Conservation (phyloP, 1,284 basidiomycete genomes). For the Earliella scabrosa region DNA sequence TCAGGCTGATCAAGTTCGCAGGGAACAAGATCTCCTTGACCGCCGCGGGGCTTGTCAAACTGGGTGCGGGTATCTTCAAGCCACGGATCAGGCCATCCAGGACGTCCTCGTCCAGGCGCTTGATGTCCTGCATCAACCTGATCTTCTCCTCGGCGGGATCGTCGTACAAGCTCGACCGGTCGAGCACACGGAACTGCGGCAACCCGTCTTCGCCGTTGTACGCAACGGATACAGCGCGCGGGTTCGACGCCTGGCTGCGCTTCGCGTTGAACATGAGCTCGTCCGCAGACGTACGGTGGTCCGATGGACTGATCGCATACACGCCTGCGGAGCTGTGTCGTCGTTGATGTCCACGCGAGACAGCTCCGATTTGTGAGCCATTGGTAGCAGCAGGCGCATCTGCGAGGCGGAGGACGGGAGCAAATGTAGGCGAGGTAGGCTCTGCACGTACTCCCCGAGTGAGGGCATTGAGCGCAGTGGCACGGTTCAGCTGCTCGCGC, state of each 20-base stretch:
- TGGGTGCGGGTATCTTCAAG: constrained; percentile 93
- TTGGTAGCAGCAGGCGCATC: constrained; percentile 36
- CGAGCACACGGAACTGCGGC: constrained; percentile 67
- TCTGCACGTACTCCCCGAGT: constrained; percentile 73
- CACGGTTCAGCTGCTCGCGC: constrained; percentile 94
- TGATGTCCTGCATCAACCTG: constrained; percentile 89
- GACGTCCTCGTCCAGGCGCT: constrained; percentile 93
- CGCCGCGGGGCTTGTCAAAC: constrained; percentile 87
- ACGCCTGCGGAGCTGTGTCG: constrained; percentile 87
- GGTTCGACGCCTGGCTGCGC: constrained; percentile 75
- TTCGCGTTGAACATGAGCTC: constrained; percentile 82
- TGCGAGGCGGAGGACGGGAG: constrained; percentile 65
- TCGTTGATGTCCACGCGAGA: constrained; percentile 67
- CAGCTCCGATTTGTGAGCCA: constrained; percentile 27
- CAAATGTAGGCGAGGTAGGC: constrained; percentile 84
- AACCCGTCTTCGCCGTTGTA: constrained; percentile 80
- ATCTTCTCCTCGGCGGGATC: constrained; percentile 96
- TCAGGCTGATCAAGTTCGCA: constrained; percentile 96
- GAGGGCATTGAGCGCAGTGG: constrained; percentile 86
- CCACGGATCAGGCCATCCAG: constrained; percentile 90
- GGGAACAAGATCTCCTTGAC: constrained; percentile 99
- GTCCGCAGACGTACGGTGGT: constrained; percentile 74
- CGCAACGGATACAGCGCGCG: constrained; percentile 92
- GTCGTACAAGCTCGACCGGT: constrained; percentile 81
- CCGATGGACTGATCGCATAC: constrained; percentile 63